These are phyloP conservation scores for Kodamaea arcana DNA, from an alignment of 1,139 yeast genomes.

Conservation along the genomic window DNA sequence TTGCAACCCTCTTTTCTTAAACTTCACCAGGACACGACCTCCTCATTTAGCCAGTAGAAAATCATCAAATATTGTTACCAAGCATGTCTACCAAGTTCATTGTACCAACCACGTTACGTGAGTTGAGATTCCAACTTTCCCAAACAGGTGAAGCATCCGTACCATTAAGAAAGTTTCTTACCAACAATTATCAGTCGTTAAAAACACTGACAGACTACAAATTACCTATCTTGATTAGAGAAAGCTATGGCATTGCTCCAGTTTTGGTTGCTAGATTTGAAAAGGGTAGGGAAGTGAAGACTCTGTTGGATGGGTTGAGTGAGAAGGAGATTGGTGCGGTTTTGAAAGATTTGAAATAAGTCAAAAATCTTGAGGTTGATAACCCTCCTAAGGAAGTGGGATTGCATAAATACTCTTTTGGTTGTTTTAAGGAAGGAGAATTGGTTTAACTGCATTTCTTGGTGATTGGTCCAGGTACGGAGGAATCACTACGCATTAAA, in stretches of 20 bases:
- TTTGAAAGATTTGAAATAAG: constrained; percentile 32
- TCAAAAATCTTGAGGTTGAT: no score
- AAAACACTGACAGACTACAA: constrained; percentile 43
- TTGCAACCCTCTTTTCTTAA: no score
- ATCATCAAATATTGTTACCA: constrained; percentile 4
- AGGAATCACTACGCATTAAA: no score
- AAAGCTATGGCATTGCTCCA: constrained; percentile 69
- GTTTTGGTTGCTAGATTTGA: constrained; percentile 68
- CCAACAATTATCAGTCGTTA: constrained; percentile 56
- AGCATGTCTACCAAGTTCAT: constrained; percentile 50
- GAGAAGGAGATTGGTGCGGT: constrained; percentile 37
- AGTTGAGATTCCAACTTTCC: constrained; percentile 74
- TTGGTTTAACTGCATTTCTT: no score
- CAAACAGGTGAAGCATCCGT: constrained; percentile 70
- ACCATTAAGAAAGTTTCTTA: constrained; percentile 60
- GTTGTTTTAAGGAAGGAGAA: no score
- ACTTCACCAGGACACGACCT: no score
- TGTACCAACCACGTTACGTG: constrained; percentile 64
- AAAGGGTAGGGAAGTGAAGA: constrained; percentile 42
- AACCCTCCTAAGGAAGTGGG: no score
- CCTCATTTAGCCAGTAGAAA: constrained; percentile 8
- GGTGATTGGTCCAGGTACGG: no score
- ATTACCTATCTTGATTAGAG: constrained; percentile 72
- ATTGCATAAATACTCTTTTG: no score
- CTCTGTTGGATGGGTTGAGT: constrained; percentile 43